Evolutionary conservation across 495 filamentous ascomycete genomes (phyloP).

Genomic region (Clohesyomyces aquaticus): DNA sequence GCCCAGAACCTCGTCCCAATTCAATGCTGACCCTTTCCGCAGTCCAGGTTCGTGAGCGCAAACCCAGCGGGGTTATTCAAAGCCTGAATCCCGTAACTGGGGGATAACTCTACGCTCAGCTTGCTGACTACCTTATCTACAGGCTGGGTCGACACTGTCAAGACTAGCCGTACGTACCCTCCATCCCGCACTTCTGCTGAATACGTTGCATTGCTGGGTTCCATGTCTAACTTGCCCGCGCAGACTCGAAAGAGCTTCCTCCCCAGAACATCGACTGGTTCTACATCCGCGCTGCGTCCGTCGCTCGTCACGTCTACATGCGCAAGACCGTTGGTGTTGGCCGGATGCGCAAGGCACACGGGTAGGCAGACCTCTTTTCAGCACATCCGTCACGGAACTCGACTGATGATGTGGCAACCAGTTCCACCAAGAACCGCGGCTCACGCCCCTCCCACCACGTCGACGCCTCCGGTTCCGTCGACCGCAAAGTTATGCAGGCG

Average conservation of each 20-base stretch:
- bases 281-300: constrained; percentile 94
- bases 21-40: constrained; percentile 14
- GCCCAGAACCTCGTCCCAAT: not conserved
- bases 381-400: no score
- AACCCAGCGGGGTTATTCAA: constrained; percentile 24
- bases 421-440: constrained; percentile 95
- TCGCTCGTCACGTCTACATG: constrained; percentile 98
- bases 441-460: constrained; percentile 90
- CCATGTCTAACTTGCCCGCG: constrained; percentile 5
- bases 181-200: not conserved
- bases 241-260: constrained; percentile 84
- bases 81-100: constrained; percentile 48
- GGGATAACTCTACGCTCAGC: constrained; percentile 42
- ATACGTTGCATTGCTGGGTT: not conserved
- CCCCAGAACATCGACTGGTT: constrained; percentile 69
- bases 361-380: constrained; percentile 14
- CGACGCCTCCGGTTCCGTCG: constrained; percentile 89
- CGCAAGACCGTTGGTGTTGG: constrained; percentile 98
- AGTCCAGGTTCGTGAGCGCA: constrained; percentile 37
- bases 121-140: constrained; percentile 47
- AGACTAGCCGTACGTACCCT: constrained; percentile 68
- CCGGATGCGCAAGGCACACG: constrained; percentile 89
- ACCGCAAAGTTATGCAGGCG: constrained; percentile 93
- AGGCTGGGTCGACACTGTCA: constrained; percentile 99
- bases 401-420: not conserved